Evolutionary conservation across 169 alveolate species (phyloP), one percentile per base, ranked within the genome.

Genomic region (Eimeria necatrix): DNA sequence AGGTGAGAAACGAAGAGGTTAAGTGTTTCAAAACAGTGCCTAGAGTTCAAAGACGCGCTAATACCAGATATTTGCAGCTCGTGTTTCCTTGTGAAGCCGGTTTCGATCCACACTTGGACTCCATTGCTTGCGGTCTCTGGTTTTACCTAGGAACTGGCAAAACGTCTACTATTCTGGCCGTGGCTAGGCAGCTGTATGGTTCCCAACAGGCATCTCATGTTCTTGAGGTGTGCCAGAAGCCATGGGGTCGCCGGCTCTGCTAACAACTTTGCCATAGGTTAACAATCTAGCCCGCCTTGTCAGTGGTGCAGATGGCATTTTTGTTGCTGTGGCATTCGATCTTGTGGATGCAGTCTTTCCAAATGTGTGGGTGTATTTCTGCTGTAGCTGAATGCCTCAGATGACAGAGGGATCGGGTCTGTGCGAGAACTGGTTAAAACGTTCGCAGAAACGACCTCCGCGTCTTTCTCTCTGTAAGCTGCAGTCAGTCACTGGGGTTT

Each of bases 381-480:
- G 49, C 20, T 14, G 74, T 81, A 99, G 97, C 97, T 99, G 90
- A 99, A 99, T 95, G 99, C 99, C 26, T 98, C 99, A 56, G 99
- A 99, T 96, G 99, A 99, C 87, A 97, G 99, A 95, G 99, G 99
- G 48, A 99, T 99, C 89, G 98, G 98, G 91, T 99, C 99, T 22
- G 99, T 99, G n/a, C 97, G 99, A 86, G 99, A 99, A 91, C 97
- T 98, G 95, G 98, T 99, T 73, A 99, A 99, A 96, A 97, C 99
- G 12, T 99, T 99, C 96, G 98, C 99, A 9, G 99, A 98, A 95
- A 97, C 98, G 53, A 88, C 97, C 41, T 96, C 97, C 93, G 83
- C 87, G 22, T 71, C 94, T 26, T 71, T 93, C 16, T 86, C 91
- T 61, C 73, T 83, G 73, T 83, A 14, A 51, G 78, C 20, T 26